Percentiles rank a stretch among this genome's conserved stretches.
phyloP scores from a whole-genome alignment of 306 rosid genomes.

The Cucumis hystrix region DNA sequence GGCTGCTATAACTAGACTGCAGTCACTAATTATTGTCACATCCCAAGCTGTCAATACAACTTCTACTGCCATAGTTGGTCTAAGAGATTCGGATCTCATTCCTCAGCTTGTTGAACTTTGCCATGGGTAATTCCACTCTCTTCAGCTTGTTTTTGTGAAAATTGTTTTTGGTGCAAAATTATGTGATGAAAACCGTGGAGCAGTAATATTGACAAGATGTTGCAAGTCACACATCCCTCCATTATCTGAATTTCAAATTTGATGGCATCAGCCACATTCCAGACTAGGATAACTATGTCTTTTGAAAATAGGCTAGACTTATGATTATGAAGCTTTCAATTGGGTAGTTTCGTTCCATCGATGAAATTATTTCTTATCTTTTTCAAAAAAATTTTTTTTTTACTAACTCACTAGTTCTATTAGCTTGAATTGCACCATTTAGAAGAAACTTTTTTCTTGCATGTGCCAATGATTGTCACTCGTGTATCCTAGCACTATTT shows the following conservation, averaged over 20 bases:
- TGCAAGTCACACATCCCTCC: neutral
- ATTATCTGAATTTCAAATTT: neutral
- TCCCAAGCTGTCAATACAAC: slow-evolving; percentile 97
- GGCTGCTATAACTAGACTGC: slow-evolving; percentile 69
- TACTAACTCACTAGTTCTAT: neutral
- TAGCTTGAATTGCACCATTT: neutral
- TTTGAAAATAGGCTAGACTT: neutral
- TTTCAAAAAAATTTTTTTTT: neutral
- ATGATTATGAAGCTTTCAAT: neutral
- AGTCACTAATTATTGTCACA: slow-evolving; percentile 74
- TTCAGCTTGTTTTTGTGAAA: slow-evolving; percentile 3
- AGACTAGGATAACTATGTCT: neutral
- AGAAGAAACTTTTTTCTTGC: neutral
- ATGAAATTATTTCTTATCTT: too few species aligned
- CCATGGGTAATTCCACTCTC: slow-evolving; percentile 57
- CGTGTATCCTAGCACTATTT: neutral
- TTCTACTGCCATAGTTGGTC: slow-evolving; percentile 62
- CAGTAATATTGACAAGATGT: neutral
- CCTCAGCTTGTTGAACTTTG: slow-evolving; percentile 90
- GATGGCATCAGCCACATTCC: neutral
- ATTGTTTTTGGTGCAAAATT: neutral
- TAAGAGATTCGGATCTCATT: slow-evolving; percentile 84
- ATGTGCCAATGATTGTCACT: neutral
- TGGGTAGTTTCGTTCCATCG: too few species aligned
- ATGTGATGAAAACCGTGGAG: neutral